phyloP scores from a whole-genome alignment of 768 basidiomycete species.

The Boletus coccyginus region DNA sequence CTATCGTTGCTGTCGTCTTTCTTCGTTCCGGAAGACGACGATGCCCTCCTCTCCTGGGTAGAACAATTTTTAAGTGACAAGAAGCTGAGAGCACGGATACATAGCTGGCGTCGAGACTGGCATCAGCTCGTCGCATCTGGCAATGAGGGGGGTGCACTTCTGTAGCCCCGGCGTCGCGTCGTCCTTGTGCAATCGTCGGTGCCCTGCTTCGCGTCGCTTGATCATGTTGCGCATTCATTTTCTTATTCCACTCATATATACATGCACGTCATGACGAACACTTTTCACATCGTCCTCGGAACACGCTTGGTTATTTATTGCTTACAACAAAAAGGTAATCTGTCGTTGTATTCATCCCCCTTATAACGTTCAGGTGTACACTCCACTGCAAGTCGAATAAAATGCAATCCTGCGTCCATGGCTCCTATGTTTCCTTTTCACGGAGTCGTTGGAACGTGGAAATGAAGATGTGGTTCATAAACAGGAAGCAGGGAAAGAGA shows the following conservation, averaged over 20 bases:
- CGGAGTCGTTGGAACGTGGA: neutral
- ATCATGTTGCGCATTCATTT: slow-evolving; percentile 1
- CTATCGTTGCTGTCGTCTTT: slow-evolving; percentile 90
- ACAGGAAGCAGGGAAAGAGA: neutral
- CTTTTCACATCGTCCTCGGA: slow-evolving; percentile 15
- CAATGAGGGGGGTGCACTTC: slow-evolving; percentile 56
- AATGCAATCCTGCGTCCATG: slow-evolving; percentile 6
- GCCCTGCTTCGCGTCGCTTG: slow-evolving; percentile 3
- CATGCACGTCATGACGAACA: slow-evolving; percentile 16
- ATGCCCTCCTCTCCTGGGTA: slow-evolving; percentile 81
- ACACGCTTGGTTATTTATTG: slow-evolving; percentile 18
- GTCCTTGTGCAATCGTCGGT: neutral
- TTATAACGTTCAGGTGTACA: slow-evolving; percentile 13
- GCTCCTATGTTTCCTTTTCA: neutral
- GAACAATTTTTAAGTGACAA: slow-evolving; percentile 54
- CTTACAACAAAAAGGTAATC: slow-evolving; percentile 26
- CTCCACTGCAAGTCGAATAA: slow-evolving; percentile 11
- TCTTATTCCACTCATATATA: slow-evolving; percentile 26
- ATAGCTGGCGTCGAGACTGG: slow-evolving; percentile 81
- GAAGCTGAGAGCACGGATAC: slow-evolving; percentile 70
- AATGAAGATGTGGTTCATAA: neutral
- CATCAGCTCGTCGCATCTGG: slow-evolving; percentile 61
- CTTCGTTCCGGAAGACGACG: slow-evolving; percentile 91
- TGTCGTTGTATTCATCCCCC: slow-evolving; percentile 19
- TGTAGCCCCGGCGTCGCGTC: slow-evolving; percentile 35